Evolutionary conservation across 768 basidiomycete genomes (phyloP), one percentile per base, ranked within the genome.

Genomic region (Hericium rajendrae): DNA sequence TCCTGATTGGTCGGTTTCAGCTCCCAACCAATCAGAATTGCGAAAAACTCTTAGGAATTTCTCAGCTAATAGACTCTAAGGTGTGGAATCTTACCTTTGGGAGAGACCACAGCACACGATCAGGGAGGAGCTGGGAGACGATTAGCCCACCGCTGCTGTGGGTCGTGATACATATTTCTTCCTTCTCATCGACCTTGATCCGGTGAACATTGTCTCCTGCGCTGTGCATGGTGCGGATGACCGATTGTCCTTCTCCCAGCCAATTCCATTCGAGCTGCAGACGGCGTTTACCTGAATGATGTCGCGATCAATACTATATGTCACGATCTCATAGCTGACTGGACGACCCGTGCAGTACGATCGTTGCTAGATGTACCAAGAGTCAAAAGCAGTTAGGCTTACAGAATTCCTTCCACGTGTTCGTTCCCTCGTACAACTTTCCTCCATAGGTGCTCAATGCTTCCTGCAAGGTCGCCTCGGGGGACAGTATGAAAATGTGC

Each of bases 111-210:
- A 90, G 68, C 5, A 77, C 56, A 2, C 67, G 57, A 43, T 77
- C 76, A 1, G 67, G 72, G 6, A 76, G 67, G 24, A 88, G 65
- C 64, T 85, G 82, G 9, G 74, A 74, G 0, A 91, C 87, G 0
- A 64, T 60, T 9, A 91, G 63, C 0, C 86, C 86, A 0, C 86
- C 86, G 10, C 60, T 57, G 6, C 67, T 66, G 46, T 73, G 73
- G 0, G 87, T 88, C 3, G 78, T 77, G 43, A 91, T 78, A 52
- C 85, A 71, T 22, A 85, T 73, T 3, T 81, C 79, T 10, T 73
- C 74, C 37, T 73, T 68, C 62, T 86, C 81, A 57, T 92, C 90
- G 20, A 86, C 77, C 69, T 91, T 91, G 71, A 91, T 82, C 6
- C 87, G 81, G 68, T 91, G 87, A 0, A 87, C 81, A 4, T 66